A percentile compares a stretch with the other conserved stretches of the same genome.
These are phyloP conservation scores for Wickerhamiella allomyrinae DNA, from an alignment of 805 yeast genomes.

Conservation along the genomic window DNA sequence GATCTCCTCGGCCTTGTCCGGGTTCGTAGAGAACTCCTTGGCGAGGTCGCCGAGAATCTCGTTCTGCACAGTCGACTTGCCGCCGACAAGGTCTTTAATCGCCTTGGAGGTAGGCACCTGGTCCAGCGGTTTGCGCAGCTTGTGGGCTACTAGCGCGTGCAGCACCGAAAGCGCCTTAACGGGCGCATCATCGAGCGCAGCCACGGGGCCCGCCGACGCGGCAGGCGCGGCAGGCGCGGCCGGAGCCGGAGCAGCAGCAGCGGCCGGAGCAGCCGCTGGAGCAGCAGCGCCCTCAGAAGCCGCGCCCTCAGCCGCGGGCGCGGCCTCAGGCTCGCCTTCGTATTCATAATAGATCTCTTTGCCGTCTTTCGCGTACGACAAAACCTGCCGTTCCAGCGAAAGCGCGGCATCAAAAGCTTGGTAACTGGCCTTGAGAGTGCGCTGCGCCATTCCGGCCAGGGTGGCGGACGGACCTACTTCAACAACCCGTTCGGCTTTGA, in stretches of 20 bases:
- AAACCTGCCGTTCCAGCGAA: constrained; percentile 80
- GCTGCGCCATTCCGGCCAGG: constrained; percentile 94
- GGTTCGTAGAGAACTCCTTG: constrained; percentile 94
- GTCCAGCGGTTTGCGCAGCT: constrained; percentile 80
- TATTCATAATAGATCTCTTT: constrained; percentile 87
- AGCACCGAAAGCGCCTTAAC: constrained; percentile 69
- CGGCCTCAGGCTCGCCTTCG: constrained; percentile 28
- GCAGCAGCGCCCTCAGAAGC: constrained; percentile 42
- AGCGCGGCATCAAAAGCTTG: constrained; percentile 97
- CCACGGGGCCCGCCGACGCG: constrained; percentile 66
- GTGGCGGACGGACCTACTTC: constrained; percentile 99
- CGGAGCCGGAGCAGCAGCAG: constrained; percentile 40
- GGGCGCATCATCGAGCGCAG: constrained; percentile 78
- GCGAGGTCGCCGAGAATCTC: constrained; percentile 98
- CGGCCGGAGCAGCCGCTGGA: constrained; percentile 43
- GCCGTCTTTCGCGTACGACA: constrained; percentile 90
- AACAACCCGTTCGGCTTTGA: constrained; percentile 92
- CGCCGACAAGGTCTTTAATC: constrained; percentile 93
- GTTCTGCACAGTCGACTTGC: constrained; percentile 96
- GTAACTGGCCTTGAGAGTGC: constrained; percentile 89
- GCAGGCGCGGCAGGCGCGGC: constrained; percentile 48
- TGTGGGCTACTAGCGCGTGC: constrained; percentile 88
- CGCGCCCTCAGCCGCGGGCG: constrained; percentile 17
- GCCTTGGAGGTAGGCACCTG: constrained; percentile 82
- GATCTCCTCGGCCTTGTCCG: constrained; percentile 98